Percentiles rank a stretch among this genome's conserved stretches.
Evolutionary conservation across 1,284 basidiomycete species (phyloP).

Genomic region (Ustilago sp.): DNA sequence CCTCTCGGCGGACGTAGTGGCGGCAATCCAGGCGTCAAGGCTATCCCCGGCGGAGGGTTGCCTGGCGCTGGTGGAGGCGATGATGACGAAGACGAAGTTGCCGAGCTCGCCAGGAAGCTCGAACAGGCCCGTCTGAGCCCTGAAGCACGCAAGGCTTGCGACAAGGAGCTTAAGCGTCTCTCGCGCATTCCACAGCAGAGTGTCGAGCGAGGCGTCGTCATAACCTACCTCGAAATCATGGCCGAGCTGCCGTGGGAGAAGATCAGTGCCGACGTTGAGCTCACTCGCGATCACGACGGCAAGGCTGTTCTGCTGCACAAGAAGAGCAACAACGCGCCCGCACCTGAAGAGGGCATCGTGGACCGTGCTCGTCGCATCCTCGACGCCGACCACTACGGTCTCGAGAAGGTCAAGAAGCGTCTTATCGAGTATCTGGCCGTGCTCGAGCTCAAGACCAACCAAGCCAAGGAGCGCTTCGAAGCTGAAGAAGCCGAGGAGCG

Average conservation of each 20-base stretch:
- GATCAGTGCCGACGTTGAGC: slow-evolving; percentile 55
- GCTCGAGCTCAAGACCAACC: slow-evolving; percentile 69
- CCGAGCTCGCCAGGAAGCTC: slow-evolving; percentile 60
- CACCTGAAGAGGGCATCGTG: slow-evolving; percentile 58
- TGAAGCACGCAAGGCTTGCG: slow-evolving; percentile 66
- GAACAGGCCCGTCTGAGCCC: slow-evolving; percentile 56
- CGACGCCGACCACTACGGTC: slow-evolving; percentile 71
- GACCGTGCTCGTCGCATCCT: slow-evolving; percentile 66
- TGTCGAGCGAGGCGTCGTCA: slow-evolving; percentile 68
- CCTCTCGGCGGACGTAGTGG: slow-evolving; percentile 43
- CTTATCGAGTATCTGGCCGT: slow-evolving; percentile 71
- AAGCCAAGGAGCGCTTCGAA: slow-evolving; percentile 59
- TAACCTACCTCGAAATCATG: slow-evolving; percentile 70
- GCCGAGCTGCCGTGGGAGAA: slow-evolving; percentile 69
- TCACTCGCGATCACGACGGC: slow-evolving; percentile 23
- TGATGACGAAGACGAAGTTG: slow-evolving; percentile 65
- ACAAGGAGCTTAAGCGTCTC: slow-evolving; percentile 67
- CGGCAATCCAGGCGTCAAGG: slow-evolving; percentile 31
- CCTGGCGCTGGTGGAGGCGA: slow-evolving; percentile 40
- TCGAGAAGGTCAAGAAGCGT: slow-evolving; percentile 72
- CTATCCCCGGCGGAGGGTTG: slow-evolving; percentile 27
- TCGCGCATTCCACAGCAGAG: slow-evolving; percentile 66
- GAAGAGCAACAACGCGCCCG: slow-evolving; percentile 15
- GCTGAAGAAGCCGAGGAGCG: slow-evolving; percentile 49
- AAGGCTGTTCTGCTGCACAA: slow-evolving; percentile 43